Percentiles rank a stretch among this genome's conserved stretches.
These are phyloP conservation scores for Cucumis sativus DNA, from an alignment of 306 rosid species.

Conservation along the genomic window DNA sequence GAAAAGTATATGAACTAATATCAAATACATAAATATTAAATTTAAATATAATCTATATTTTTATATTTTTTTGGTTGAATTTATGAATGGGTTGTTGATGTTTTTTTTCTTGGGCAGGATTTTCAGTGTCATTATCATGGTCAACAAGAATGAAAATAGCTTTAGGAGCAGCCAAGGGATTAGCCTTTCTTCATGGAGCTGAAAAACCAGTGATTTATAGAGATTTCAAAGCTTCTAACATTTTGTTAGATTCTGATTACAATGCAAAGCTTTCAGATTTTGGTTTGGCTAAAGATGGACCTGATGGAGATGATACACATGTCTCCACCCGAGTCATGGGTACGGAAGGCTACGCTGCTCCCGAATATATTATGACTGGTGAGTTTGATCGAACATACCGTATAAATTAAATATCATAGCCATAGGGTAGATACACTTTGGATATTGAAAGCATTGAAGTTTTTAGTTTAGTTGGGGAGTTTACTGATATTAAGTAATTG, in stretches of 20 bases:
- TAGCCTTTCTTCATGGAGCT: constrained; percentile 77
- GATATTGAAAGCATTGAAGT: too few species aligned
- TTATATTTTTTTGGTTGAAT: not conserved
- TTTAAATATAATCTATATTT: not conserved
- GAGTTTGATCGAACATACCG: not conserved
- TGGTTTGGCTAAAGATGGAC: constrained; percentile 95
- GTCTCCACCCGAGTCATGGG: constrained; percentile 97
- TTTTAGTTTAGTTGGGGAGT: not conserved
- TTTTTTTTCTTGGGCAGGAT: constrained; percentile 27
- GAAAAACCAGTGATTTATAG: constrained; percentile 80
- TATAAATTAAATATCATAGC: too few species aligned
- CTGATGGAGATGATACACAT: constrained; percentile 92
- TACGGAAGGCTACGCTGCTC: constrained; percentile 94
- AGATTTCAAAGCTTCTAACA: constrained; percentile 89
- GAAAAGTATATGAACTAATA: too few species aligned
- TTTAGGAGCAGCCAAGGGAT: constrained; percentile 86
- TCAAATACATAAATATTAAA: too few species aligned
- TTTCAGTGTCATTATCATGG: constrained; percentile 69
- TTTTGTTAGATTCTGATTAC: constrained; percentile 70
- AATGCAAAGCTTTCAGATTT: constrained; percentile 87
- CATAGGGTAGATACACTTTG: too few species aligned
- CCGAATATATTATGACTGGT: constrained; percentile 95
- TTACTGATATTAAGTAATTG: not conserved
- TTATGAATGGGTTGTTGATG: not conserved
- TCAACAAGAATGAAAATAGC: constrained; percentile 95